Conservation (phyloP, 805 yeast species). For the Sungouiella thailandica region DNA sequence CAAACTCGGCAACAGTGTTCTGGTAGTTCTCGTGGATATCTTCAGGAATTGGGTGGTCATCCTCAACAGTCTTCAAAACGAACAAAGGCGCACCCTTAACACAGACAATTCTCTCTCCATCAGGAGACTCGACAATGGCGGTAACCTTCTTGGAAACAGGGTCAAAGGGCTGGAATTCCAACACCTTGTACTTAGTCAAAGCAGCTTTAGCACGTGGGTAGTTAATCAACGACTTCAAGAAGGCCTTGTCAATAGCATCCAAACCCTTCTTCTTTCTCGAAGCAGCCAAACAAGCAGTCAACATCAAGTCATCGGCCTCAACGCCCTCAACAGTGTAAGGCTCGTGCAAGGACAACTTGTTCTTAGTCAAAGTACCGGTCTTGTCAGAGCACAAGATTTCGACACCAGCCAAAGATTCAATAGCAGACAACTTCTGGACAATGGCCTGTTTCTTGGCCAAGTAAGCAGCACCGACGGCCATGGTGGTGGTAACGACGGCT, state of each 20-base stretch:
- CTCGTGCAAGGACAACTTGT: constrained; percentile 91
- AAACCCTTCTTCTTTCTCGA: constrained; percentile 97
- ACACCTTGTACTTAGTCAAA: constrained; percentile 87
- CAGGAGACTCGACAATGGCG: constrained; percentile 93
- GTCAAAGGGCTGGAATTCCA: constrained; percentile 96
- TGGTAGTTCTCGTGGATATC: constrained; percentile 91
- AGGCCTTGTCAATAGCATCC: constrained; percentile 96
- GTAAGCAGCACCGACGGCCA: constrained; percentile 99
- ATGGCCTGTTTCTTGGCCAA: constrained; percentile 95
- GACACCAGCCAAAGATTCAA: constrained; percentile 96
- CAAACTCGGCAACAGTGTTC: constrained; percentile 96
- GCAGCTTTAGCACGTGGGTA: constrained; percentile 94
- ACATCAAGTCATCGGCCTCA: constrained; percentile 91
- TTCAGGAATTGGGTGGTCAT: constrained; percentile 94
- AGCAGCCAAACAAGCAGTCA: constrained; percentile 97
- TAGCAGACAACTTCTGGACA: constrained; percentile 94
- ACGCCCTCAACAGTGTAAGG: constrained; percentile 98
- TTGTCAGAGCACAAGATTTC: constrained; percentile 97
- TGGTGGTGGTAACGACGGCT: constrained; percentile 96
- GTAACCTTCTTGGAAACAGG: constrained; percentile 97
- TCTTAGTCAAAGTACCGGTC: constrained; percentile 97
- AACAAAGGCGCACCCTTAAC: constrained; percentile 98
- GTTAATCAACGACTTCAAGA: constrained; percentile 79
- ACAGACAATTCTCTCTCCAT: constrained; percentile 91
- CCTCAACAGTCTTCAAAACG: constrained; percentile 94